Evolutionary conservation across 2,329 filamentous ascomycete genomes (phyloP), one percentile per base, ranked within the genome.

Genomic region (Penicillium sp.): DNA sequence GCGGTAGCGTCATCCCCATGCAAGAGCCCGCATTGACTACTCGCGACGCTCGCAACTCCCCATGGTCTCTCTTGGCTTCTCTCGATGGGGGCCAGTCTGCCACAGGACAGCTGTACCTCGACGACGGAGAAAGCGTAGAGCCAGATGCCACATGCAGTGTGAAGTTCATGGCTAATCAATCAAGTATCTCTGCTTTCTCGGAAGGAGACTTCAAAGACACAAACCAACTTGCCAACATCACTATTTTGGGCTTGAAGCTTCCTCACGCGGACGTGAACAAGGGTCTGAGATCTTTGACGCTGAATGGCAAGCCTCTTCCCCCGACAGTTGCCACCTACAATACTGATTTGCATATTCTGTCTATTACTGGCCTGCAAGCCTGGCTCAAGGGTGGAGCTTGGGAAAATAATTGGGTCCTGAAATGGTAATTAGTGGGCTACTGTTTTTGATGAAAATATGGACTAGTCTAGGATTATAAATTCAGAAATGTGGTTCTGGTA

Each of bases 1-100:
- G 89, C 23, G 89, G 88, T 2, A 77, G 79, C 52, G 77, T 92
- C 1, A 67, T 92, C 1, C 87, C 89, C 0, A 80, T 84, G 56
- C 88, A 92, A 63, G 81, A 88, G 67, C 82, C 87, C 0, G 85
- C 81, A 0, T 76, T 88, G 72, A 91, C 88, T 2, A 91, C 88
- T 0, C 73, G 77, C 0, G 84, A 84, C 33, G 83, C 81, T 20
- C 80, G 88, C 33, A 76, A 79, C 47, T 89, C 84, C 46, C 81
- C 85, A 0, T 92, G 88, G 86, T 82, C 82, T 7, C 61, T 92
- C 40, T 75, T 91, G 9, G 82, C 84, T 1, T 86, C 87, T 2
- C 79, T 89, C 1, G 79, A 82, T 58, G 63, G 67, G 1, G 65
- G 80, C 15, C 84, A 85, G 0, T 69, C 72, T 1, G 88, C 89